Conservation (phyloP, 306 rosid species). For the Malus domestica region ASM211411v1 NC_041804.1:9243501-9244000, state of each 20-base stretch:
- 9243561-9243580: fast-evolving
- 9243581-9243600: fast-evolving
- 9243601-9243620: no score
- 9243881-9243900: background rate
- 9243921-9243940: slow-evolving; percentile 55
- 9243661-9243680: no score
- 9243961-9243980: background rate
- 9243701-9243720: no score
- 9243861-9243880: background rate
- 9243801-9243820: background rate
- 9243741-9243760: no score
- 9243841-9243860: background rate
- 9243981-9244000: slow-evolving; percentile 24
- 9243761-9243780: no score
- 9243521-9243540: fast-evolving
- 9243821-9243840: background rate
- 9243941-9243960: slow-evolving; percentile 24
- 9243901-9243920: slow-evolving; percentile 30
- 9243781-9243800: background rate
- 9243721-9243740: no score
- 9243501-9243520: no score
- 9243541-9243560: fast-evolving
- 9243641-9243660: no score
- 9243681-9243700: no score
- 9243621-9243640: no score